Base-by-base conservation (phyloP, 148 eudicot genomes). In the Amaranthus palmeri region DNA sequence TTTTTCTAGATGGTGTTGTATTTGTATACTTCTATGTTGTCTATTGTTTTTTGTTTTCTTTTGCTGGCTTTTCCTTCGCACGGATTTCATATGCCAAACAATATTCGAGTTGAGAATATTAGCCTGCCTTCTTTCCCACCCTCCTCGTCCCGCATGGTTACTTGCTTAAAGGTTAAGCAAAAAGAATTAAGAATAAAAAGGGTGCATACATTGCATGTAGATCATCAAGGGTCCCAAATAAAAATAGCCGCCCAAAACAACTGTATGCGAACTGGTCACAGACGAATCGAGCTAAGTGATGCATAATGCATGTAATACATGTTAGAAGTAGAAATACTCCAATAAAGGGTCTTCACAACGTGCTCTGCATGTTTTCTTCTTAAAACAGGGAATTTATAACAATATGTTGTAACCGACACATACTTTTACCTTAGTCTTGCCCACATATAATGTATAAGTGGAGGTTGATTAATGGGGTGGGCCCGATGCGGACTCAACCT, bases 161-260 rank as follows among this genome's bases (percentile, higher is more conserved):
- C 36, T 25, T 25, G 36, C 36, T 25, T 25, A 25, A 25, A 25
- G 36, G 36, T 25, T 25, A 56, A 56, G 6, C 18, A 15, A 2
- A n/a, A n/a, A 17, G 6, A 6, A 56, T 7, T 3, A 58, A 8
- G 5, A 25, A 59, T 3, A 6, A 36, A 59, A 25, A 2, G 25
- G 44, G 44, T 60, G 65, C 65, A 59, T 25, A 59, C 65, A 59
- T 18, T 57, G 74, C 25, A 49, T 6, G 12, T 36, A 60, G 6
- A 59, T 47, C 13, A 49, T 4, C 25, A 48, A n/a, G n/a, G n/a
- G n/a, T n/a, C n/a, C n/a, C n/a, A 7, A 7, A 10, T 14, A 48
- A 44, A 40, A 14, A 8, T 8, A 72, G 75, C 68, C 75, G 75
- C 42, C 50, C 68, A 72, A 72, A 61, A 65, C 76, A 74, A 74